Evolutionary conservation across 306 rosid genomes (phyloP).

Genomic region (Ochetophila trinervis): DNA sequence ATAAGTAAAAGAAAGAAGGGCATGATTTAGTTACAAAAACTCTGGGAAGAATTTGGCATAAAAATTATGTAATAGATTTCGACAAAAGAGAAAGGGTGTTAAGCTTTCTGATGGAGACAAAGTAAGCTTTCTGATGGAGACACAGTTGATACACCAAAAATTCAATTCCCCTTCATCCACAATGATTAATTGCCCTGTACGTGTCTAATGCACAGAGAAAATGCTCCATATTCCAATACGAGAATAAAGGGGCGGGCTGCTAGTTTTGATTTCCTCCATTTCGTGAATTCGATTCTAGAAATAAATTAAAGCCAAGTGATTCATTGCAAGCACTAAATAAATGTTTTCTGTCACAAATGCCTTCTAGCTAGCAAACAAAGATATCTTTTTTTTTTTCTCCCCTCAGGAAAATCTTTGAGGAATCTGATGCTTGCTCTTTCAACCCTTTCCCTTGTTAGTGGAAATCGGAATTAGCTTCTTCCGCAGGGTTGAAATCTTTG

Average conservation of each 20-base stretch:
- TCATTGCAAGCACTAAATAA: background rate
- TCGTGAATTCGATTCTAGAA: background rate
- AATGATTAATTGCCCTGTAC: too few species aligned
- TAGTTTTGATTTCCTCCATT: background rate
- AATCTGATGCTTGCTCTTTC: constrained; percentile 31
- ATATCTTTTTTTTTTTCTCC: background rate
- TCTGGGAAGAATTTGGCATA: too few species aligned
- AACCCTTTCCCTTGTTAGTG: constrained; percentile 29
- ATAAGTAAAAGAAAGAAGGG: too few species aligned
- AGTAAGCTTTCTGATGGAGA: too few species aligned
- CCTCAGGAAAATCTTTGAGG: background rate
- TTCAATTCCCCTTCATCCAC: too few species aligned
- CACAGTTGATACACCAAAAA: too few species aligned
- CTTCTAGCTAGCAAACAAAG: background rate
- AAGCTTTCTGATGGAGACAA: too few species aligned
- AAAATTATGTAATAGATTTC: too few species aligned
- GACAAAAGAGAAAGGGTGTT: too few species aligned
- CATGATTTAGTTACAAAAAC: too few species aligned
- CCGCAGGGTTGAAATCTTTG: background rate
- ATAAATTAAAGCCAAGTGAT: background rate
- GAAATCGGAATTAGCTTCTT: constrained; percentile 15
- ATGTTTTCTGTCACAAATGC: constrained; percentile 2
- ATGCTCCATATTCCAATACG: background rate
- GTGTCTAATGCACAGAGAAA: constrained; percentile 5
- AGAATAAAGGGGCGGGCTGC: constrained; percentile 4